Evolutionary conservation across 2,329 filamentous ascomycete genomes (phyloP).

Genomic region (Cucurbitaria berberidis): DNA sequence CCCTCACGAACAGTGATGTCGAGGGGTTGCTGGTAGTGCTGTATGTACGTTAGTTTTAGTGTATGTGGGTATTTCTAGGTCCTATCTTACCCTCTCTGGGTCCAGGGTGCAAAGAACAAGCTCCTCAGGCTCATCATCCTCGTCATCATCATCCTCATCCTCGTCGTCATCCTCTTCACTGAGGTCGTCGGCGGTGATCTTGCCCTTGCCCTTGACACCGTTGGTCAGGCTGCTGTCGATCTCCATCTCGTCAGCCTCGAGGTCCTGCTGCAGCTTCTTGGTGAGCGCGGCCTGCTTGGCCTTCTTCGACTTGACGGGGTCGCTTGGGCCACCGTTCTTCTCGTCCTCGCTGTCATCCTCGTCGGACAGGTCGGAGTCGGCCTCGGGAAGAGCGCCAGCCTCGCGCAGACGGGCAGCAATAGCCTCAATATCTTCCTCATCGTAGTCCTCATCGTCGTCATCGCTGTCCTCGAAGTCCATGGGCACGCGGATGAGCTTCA

Average conservation of each 20-base stretch:
- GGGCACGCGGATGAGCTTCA: conserved; percentile 85
- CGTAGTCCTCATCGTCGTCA: conserved; percentile 58
- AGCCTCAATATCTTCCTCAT: conserved; percentile 53
- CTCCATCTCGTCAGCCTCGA: conserved; percentile 75
- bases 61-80: conserved; percentile 31
- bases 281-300: conserved; percentile 78
- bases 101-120: conserved; percentile 96
- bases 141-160: conserved; percentile 49
- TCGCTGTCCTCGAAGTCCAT: conserved; percentile 64
- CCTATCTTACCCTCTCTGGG: conserved; percentile 76
- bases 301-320: conserved; percentile 88
- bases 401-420: conserved; percentile 46
- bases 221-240: conserved; percentile 64
- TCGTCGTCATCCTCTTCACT: conserved; percentile 70
- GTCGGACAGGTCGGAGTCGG: conserved; percentile 46
- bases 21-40: conserved; percentile 95
- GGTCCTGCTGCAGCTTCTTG: conserved; percentile 75
- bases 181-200: conserved; percentile 74
- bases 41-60: conserved; percentile 36
- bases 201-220: conserved; percentile 62
- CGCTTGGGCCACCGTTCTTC: conserved; percentile 86
- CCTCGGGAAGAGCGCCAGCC: conserved; percentile 43
- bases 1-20: conserved; percentile 90
- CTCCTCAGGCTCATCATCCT: conserved; percentile 75
- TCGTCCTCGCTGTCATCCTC: conserved; percentile 71